Conservation (phyloP, 768 basidiomycete species). For the Paxillus ammoniavirescens region DNA sequence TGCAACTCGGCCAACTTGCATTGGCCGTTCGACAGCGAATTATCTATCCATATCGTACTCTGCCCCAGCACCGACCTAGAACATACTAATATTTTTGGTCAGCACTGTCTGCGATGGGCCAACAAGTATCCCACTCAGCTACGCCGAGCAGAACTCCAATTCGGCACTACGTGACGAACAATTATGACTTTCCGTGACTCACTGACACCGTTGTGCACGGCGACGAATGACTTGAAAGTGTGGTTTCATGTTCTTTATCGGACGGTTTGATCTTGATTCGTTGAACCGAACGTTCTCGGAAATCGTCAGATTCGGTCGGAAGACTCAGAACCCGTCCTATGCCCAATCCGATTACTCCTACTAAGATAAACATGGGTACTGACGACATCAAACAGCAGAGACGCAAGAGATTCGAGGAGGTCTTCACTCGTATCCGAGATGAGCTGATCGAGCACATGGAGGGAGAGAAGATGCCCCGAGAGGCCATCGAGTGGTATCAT, state of each 20-base stretch:
- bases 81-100: too few relatives aligned
- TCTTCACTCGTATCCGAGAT: slow-evolving; percentile 69
- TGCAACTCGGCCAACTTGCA: slow-evolving; percentile 77
- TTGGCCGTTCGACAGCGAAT: too few relatives aligned
- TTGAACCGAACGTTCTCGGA: neutral
- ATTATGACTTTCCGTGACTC: too few relatives aligned
- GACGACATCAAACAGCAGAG: slow-evolving; percentile 39
- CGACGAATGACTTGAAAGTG: neutral
- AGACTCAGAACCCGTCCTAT: neutral
- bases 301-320: neutral
- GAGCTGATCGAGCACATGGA: slow-evolving; percentile 74
- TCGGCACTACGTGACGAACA: too few relatives aligned
- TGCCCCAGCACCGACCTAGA: too few relatives aligned
- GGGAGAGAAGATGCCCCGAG: slow-evolving; percentile 74
- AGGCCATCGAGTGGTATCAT: slow-evolving; percentile 83
- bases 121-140: too few relatives aligned
- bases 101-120: too few relatives aligned
- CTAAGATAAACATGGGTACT: slow-evolving; percentile 20
- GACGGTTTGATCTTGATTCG: neutral
- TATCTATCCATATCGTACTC: too few relatives aligned
- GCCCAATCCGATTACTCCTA: neutral
- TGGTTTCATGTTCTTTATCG: neutral
- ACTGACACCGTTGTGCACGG: too few relatives aligned
- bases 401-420: slow-evolving; percentile 66
- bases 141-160: too few relatives aligned